A percentile compares a stretch with the other conserved stretches of the same genome.
Conservation (phyloP, 352 stramenopile species). For the Bremia lactucae region DNA sequence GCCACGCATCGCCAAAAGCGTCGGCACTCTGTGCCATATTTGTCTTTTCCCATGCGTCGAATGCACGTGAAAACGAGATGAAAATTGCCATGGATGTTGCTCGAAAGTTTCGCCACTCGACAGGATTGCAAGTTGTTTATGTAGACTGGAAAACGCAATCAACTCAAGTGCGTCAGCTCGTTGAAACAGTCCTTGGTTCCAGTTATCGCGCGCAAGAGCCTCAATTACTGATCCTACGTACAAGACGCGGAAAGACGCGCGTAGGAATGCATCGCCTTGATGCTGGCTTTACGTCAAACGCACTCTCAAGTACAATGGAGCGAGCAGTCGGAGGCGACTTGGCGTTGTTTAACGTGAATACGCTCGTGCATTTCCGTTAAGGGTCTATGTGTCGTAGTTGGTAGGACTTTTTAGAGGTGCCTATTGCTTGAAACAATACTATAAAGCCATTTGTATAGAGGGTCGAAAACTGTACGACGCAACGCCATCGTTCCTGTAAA, state of each 20-base stretch:
- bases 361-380: constrained; percentile 34
- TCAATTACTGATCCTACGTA: constrained; percentile 50
- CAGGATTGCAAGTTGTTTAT: constrained; percentile 50
- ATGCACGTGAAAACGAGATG: constrained; percentile 33
- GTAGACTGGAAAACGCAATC: constrained; percentile 66
- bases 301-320: constrained; percentile 60
- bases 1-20: constrained; percentile 34
- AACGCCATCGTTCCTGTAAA: too few species aligned
- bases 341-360: constrained; percentile 22
- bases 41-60: constrained; percentile 43
- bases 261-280: constrained; percentile 26
- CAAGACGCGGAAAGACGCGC: constrained; percentile 54
- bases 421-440: too few species aligned
- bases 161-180: constrained; percentile 37
- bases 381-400: too few species aligned
- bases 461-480: too few species aligned
- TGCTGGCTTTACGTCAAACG: constrained; percentile 32
- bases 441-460: too few species aligned
- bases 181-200: constrained; percentile 14
- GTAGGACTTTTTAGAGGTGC: too few species aligned
- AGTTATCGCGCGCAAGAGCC: constrained; percentile 25
- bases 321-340: constrained; percentile 61
- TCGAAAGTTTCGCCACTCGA: constrained; percentile 54
- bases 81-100: constrained; percentile 42
- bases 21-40: constrained; percentile 65